Conservation (phyloP, 2,329 filamentous ascomycete species). For the Colletotrichum ledebouriae region DNA sequence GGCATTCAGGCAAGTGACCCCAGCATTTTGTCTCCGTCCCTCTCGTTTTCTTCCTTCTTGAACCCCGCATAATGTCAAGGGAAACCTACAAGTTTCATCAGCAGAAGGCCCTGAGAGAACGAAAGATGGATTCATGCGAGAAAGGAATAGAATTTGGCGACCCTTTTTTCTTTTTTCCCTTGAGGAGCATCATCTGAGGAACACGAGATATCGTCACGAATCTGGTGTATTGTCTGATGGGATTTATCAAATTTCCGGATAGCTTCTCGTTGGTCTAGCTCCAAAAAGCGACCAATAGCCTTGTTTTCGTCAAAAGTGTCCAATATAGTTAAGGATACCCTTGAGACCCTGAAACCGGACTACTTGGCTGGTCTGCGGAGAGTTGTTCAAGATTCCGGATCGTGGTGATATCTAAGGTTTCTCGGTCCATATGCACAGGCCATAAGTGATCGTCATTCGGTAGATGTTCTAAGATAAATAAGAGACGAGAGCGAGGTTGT, state of each 20-base stretch:
- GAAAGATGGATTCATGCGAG: too few relatives aligned
- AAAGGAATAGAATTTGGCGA: too few relatives aligned
- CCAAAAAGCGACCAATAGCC: not conserved
- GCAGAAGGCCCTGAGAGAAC: too few relatives aligned
- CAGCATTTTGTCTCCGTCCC: not conserved
- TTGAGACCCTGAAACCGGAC: constrained; percentile 21
- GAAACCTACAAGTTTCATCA: too few relatives aligned
- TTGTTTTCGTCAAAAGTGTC: not conserved
- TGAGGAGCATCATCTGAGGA: too few relatives aligned
- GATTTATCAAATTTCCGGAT: too few relatives aligned
- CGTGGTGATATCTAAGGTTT: constrained; percentile 11
- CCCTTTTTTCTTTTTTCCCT: too few relatives aligned
- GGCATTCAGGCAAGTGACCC: not conserved
- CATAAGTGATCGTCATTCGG: constrained; percentile 1
- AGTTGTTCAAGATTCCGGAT: not conserved
- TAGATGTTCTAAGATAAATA: constrained; percentile 9
- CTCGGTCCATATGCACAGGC: not conserved
- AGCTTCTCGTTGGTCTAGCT: too few relatives aligned
- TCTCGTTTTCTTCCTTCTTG: not conserved
- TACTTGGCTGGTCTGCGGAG: constrained; percentile 14
- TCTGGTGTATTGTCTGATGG: too few relatives aligned
- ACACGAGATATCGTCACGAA: too few relatives aligned
- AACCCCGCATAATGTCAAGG: not conserved
- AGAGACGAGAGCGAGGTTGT: constrained; percentile 6
- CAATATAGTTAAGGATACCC: constrained; percentile 3